These are phyloP conservation scores for Podospora didyma DNA, from an alignment of 495 filamentous ascomycete species.

Conservation along the genomic window DNA sequence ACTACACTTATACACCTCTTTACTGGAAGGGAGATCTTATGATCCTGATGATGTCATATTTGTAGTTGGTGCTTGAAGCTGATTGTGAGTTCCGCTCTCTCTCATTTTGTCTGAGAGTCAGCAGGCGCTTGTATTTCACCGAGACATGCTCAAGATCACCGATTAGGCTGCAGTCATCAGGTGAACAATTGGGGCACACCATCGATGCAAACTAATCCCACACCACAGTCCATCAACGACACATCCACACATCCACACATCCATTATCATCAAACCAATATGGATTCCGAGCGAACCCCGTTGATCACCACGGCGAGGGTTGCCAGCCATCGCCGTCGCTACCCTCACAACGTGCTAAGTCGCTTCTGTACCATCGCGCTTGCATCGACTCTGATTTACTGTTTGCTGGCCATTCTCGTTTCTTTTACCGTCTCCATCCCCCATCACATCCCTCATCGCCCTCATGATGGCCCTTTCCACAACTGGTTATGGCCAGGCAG, in stretches of 20 bases:
- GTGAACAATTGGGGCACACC: neutral
- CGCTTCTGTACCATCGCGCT: conserved; percentile 69
- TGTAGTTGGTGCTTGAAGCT: no score
- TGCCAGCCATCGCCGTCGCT: conserved; percentile 52
- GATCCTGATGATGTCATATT: no score
- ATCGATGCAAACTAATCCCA: neutral
- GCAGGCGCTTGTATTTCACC: no score
- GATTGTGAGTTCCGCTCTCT: no score
- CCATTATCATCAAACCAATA: conserved; percentile 39
- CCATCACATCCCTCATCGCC: conserved; percentile 32
- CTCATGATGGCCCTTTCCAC: conserved; percentile 35
- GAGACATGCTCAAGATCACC: no score
- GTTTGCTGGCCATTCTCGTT: conserved; percentile 59
- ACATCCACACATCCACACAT: no score
- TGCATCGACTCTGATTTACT: conserved; percentile 47
- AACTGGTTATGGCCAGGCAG: conserved; percentile 41
- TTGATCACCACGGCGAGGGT: conserved; percentile 56
- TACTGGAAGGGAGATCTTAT: neutral
- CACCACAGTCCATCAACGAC: neutral
- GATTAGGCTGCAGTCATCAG: neutral
- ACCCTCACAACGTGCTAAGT: conserved; percentile 64
- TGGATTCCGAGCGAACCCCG: conserved; percentile 54
- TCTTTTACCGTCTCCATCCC: conserved; percentile 40
- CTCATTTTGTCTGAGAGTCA: neutral
- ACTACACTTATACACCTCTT: no score